Evolutionary conservation across 352 stramenopile species (phyloP).

Genomic region (Peronospora destructor): DNA sequence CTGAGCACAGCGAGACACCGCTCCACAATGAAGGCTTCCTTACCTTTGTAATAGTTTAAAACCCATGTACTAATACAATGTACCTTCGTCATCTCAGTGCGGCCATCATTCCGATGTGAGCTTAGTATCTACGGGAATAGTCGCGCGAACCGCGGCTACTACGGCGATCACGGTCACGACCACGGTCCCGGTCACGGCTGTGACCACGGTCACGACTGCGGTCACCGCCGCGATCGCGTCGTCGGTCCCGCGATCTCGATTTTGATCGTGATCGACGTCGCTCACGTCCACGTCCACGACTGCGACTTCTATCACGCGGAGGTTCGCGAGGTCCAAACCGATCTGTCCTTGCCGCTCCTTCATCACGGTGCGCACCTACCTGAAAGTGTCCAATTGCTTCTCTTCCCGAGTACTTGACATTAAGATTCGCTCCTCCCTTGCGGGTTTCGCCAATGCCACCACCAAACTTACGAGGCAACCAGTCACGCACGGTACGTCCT

Average conservation of each 20-base stretch:
- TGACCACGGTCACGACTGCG: constrained; percentile 38
- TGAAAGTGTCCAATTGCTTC: constrained; percentile 35
- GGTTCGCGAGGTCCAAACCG: constrained; percentile 27
- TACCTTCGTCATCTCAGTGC: constrained; percentile 4
- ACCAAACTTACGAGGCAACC: constrained; percentile 91
- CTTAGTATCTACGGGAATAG: constrained; percentile 35
- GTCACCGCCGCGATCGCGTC: constrained; percentile 35
- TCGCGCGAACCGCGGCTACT: constrained; percentile 48
- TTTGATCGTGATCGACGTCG: constrained; percentile 18
- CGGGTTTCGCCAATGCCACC: constrained; percentile 89
- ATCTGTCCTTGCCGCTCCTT: constrained; percentile 23
- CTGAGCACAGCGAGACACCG: background rate
- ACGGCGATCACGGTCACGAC: constrained; percentile 43
- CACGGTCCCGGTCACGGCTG: constrained; percentile 35
- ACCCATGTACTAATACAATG: constrained; percentile 9
- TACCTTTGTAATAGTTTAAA: constrained; percentile 6
- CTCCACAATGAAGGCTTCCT: background rate
- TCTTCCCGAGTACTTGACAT: constrained; percentile 83
- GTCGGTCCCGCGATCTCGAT: constrained; percentile 33
- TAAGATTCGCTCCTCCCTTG: constrained; percentile 69
- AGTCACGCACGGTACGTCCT: constrained; percentile 94
- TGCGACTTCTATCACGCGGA: constrained; percentile 32
- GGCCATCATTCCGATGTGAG: constrained; percentile 1
- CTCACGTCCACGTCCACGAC: constrained; percentile 39
- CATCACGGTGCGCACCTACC: constrained; percentile 29